These are phyloP conservation scores for Aureobasidium sp. DNA, from an alignment of 2,329 filamentous ascomycete species.

Conservation along the genomic window DNA sequence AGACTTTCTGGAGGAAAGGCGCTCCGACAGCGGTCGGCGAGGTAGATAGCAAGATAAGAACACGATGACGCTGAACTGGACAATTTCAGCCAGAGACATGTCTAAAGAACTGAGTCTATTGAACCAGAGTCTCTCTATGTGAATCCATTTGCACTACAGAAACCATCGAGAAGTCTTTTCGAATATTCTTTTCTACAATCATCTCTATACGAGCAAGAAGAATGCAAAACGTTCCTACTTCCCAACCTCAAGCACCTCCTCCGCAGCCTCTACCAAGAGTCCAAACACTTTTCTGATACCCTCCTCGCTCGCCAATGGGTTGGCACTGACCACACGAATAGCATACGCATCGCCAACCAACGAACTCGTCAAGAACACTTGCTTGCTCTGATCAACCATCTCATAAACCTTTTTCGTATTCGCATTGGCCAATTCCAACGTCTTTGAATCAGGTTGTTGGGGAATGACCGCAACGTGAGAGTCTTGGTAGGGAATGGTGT, in stretches of 20 bases:
- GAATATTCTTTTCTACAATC: too few relatives aligned
- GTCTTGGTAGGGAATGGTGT: constrained; percentile 27
- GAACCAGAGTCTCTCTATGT: too few relatives aligned
- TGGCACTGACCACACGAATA: constrained; percentile 74
- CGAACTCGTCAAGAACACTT: constrained; percentile 76
- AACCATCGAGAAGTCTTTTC: too few relatives aligned
- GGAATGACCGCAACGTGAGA: constrained; percentile 21
- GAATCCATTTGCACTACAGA: too few relatives aligned
- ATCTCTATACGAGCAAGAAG: too few relatives aligned
- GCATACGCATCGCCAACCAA: constrained; percentile 66
- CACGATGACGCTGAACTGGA: too few relatives aligned
- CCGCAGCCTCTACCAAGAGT: constrained; percentile 58
- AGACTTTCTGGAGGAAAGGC: too few relatives aligned
- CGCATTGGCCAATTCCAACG: constrained; percentile 54
- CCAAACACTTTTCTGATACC: constrained; percentile 69
- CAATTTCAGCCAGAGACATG: too few relatives aligned
- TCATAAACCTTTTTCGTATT: constrained; percentile 72
- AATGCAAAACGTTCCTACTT: not conserved
- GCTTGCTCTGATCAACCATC: constrained; percentile 61
- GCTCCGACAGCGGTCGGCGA: too few relatives aligned
- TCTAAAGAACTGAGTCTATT: too few relatives aligned
- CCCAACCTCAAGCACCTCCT: constrained; percentile 42
- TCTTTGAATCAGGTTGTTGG: constrained; percentile 30
- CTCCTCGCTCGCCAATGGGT: constrained; percentile 61
- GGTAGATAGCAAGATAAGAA: too few relatives aligned